Base-by-base conservation (phyloP, 176 grass and related monocot species). In the Avena insularis region DNA sequence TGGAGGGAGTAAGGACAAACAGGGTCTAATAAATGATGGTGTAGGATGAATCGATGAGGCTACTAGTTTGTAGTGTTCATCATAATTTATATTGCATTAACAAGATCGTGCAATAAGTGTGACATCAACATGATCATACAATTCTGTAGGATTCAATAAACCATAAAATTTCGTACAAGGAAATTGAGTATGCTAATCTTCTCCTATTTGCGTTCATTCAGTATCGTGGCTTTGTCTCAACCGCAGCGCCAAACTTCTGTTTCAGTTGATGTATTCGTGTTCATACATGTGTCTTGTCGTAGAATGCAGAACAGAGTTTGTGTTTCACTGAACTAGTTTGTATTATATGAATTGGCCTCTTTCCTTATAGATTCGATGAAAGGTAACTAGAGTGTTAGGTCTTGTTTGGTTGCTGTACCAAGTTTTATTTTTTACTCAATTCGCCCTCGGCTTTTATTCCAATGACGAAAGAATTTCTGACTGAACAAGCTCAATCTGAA, bases 311-410 rank as follows among this genome's bases (percentile, higher is more conserved):
- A 6, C 58, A 58, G 25, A 17, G 38, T 40, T 33, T 71, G 38
- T 38, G 25, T 79, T 84, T 66, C 56, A 46, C 9, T 6, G 49
- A 61, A 3, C 20, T 82, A 51, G 4, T 19, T 17, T 79, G 43
- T 25, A 71, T 69, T 82, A 58, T 78, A 21, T 69, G 31, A 85
- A 66, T 45, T 89, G 16, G 4, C 68, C 29, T 40, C 5, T 64
- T 76, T 68, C 29, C 8, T 77, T 74, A 15, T 53, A 56, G 8
- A 67, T 29, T 6, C 58, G 36, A 68, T 50, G 25, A 8, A 27
- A 51, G 70, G 40, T 51, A 51, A 69, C 53, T 86, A 25, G 9
- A 70, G 15, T 53, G 47, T 60, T 76, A 43, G 40, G 40, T 43
- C 40, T 43, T 43, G 40, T 43, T 43, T 43, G 40, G 40, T 43